Percentiles rank a stretch among this genome's conserved stretches.
phyloP scores from a whole-genome alignment of 2,329 filamentous ascomycete genomes.

The Knoxdaviesia capensis region DNA sequence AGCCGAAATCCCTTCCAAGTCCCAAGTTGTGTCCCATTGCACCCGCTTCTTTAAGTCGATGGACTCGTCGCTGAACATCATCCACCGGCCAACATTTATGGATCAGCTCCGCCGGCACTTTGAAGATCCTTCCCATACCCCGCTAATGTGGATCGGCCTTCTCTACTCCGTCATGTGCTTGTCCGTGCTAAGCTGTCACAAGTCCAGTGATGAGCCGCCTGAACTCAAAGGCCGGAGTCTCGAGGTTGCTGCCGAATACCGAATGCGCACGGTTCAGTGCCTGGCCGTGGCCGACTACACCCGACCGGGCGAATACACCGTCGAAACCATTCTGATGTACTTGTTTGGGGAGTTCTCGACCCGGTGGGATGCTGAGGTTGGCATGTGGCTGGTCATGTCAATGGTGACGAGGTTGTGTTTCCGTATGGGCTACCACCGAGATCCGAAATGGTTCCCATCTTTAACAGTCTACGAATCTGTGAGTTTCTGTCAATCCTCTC shows the following conservation, averaged over 20 bases:
- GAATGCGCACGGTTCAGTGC: constrained; percentile 57
- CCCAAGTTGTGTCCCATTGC: constrained; percentile 67
- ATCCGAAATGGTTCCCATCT: constrained; percentile 52
- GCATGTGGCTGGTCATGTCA: constrained; percentile 38
- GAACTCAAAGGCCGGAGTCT: constrained; percentile 51
- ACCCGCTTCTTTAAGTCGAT: constrained; percentile 79
- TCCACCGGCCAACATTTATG: constrained; percentile 73
- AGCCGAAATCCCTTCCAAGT: constrained; percentile 58
- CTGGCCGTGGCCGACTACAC: constrained; percentile 60
- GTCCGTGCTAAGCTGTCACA: constrained; percentile 60
- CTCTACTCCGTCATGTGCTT: constrained; percentile 60
- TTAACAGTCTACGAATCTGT: constrained; percentile 54
- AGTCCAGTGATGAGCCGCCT: constrained; percentile 59
- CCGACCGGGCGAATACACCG: constrained; percentile 49
- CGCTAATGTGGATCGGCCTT: constrained; percentile 59
- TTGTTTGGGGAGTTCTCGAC: constrained; percentile 56
- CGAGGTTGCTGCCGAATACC: constrained; percentile 42
- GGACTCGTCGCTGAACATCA: constrained; percentile 49
- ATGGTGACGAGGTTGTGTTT: constrained; percentile 36
- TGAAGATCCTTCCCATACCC: constrained; percentile 51
- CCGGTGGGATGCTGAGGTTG: constrained; percentile 52
- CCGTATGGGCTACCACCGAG: constrained; percentile 61
- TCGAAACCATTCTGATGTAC: constrained; percentile 63
- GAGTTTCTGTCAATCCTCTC: constrained; percentile 10
- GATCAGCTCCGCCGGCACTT: constrained; percentile 46